These are phyloP conservation scores for Drechslera avenae DNA, from an alignment of 2,329 filamentous ascomycete species.

Conservation along the genomic window DNA sequence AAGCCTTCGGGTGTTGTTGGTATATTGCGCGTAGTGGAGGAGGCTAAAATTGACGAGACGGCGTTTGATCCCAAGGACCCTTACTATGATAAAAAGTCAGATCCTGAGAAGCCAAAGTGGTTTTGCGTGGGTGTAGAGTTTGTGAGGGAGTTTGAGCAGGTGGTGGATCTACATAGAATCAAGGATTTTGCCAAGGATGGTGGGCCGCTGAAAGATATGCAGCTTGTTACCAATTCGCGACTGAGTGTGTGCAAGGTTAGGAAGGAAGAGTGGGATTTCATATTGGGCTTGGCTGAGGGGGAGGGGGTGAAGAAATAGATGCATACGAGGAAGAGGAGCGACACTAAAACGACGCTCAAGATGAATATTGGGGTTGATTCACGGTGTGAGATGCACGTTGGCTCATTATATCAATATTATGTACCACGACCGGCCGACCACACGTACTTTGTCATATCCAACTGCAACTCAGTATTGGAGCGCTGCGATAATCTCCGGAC, in stretches of 20 bases:
- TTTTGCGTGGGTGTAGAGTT: slow-evolving; percentile 88
- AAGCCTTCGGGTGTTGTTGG: slow-evolving; percentile 88
- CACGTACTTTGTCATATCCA: background rate
- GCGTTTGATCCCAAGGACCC: slow-evolving; percentile 74
- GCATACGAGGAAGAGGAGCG: background rate
- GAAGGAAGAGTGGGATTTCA: slow-evolving; percentile 67
- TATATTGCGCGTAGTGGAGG: slow-evolving; percentile 84
- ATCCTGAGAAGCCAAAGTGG: slow-evolving; percentile 75
- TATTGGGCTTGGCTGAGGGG: slow-evolving; percentile 58
- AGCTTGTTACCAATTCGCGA: slow-evolving; percentile 80
- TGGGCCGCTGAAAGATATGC: slow-evolving; percentile 72
- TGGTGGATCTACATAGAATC: slow-evolving; percentile 73
- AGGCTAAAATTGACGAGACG: slow-evolving; percentile 78
- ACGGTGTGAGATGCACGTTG: background rate
- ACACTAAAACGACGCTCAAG: too few species aligned
- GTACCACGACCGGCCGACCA: background rate
- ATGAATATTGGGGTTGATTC: background rate
- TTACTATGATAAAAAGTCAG: slow-evolving; percentile 83
- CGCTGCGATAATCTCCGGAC: slow-evolving; percentile 51
- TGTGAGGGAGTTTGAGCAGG: slow-evolving; percentile 75
- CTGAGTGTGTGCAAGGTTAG: slow-evolving; percentile 78
- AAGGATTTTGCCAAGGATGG: slow-evolving; percentile 63
- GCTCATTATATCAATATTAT: background rate
- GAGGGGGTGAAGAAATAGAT: background rate
- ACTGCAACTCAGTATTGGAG: slow-evolving; percentile 30